phyloP scores from a whole-genome alignment of 2,329 filamentous ascomycete genomes.

The Nemania sp. region DNA sequence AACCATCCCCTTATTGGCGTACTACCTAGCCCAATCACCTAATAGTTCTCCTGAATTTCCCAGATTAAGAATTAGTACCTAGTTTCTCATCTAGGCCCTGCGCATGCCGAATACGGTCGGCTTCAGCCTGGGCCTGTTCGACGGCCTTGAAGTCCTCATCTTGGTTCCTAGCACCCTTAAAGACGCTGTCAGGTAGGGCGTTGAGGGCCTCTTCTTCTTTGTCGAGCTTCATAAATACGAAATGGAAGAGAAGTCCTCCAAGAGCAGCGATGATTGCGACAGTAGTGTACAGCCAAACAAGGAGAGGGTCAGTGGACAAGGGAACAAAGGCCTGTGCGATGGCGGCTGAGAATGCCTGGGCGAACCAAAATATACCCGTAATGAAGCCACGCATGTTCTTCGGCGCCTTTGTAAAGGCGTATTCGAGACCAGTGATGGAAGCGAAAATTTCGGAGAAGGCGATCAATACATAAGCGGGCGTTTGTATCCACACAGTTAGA shows the following conservation, averaged over 20 bases:
- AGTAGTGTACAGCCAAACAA: slow-evolving; percentile 79
- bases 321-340: slow-evolving; percentile 70
- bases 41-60: too few species aligned
- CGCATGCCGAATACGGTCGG: slow-evolving; percentile 43
- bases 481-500: slow-evolving; percentile 72
- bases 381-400: slow-evolving; percentile 75
- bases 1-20: too few species aligned
- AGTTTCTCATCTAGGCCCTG: slow-evolving; percentile 40
- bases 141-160: slow-evolving; percentile 45
- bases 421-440: slow-evolving; percentile 77
- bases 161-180: slow-evolving; percentile 46
- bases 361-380: slow-evolving; percentile 70
- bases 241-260: slow-evolving; percentile 75
- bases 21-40: too few species aligned
- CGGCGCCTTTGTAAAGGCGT: slow-evolving; percentile 79
- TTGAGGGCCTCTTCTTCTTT: slow-evolving; percentile 75
- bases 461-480: slow-evolving; percentile 68
- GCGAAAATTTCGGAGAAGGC: slow-evolving; percentile 72
- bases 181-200: slow-evolving; percentile 57
- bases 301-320: slow-evolving; percentile 70
- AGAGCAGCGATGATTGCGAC: slow-evolving; percentile 74
- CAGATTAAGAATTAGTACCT: slow-evolving; percentile 7
- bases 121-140: slow-evolving; percentile 44
- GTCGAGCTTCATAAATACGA: slow-evolving; percentile 72
- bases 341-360: slow-evolving; percentile 68